Base-by-base conservation (phyloP, 331 rosid species). In the Rosa hybrid region DNA sequence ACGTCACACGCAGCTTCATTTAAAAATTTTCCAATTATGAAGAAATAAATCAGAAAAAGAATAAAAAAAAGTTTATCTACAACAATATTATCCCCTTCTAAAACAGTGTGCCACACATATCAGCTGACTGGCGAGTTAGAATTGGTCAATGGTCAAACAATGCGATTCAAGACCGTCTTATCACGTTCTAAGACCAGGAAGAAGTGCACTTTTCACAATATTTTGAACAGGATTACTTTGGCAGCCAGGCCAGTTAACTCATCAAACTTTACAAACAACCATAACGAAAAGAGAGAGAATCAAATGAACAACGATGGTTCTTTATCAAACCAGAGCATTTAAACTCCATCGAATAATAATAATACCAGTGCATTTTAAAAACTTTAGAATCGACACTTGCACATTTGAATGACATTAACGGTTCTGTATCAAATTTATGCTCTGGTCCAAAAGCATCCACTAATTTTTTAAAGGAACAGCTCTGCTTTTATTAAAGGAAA, bases 391-490 rank as follows among this genome's bases (percentile, higher is more conserved):
- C 23, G n/a, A 8, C 27, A 8, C 63, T 57, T 2, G 13, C 63
- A 20, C 63, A 20, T 57, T 20, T 57, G 27, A 54, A 34, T 34
- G 39, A 34, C 39, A 34, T 3, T 34, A 34, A 34, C 39, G 39
- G 39, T 34, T 34, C 39, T 34, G 39, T 34, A 34, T 34, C 39
- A 34, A 34, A 34, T 34, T 13, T 14, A 64, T 30, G 12, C 10
- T 27, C 46, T 62, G 79, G 79, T 60, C 54, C 71, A 45, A 76
- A 59, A 76, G 56, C 59, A 75, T n/a, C 49, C 65, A 20, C 34
- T 17, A 53, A 10, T 49, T 38, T 60, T 48, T 23, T 71, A 16
- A 27, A 25, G 21, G 59, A 54, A 6, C 46, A 8, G 6, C 51
- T 74, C 17, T 20, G 38, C 67, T 74, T 54, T 54, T 34, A 20